A percentile compares a stretch with the other conserved stretches of the same genome.
Conservation (phyloP, 2,329 filamentous ascomycete species). For the Clathrospora elynae region DNA sequence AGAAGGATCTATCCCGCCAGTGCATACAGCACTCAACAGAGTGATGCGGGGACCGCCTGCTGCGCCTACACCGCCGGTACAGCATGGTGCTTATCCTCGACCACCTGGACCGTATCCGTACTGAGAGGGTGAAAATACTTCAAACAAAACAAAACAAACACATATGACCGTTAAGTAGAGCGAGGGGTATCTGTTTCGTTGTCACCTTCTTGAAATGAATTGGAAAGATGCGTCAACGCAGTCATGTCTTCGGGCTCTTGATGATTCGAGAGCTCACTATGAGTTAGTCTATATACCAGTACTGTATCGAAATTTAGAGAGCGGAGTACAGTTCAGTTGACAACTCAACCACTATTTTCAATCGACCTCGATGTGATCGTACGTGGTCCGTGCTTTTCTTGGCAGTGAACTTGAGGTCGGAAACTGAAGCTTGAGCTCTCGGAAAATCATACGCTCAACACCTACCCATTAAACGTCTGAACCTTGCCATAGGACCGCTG, state of each 20-base stretch:
- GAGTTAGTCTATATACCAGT: too few relatives aligned
- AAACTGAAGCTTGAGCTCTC: constrained; percentile 11
- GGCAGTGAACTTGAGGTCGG: constrained; percentile 12
- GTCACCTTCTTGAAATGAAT: too few relatives aligned
- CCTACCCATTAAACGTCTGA: constrained; percentile 2
- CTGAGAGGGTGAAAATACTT: constrained; percentile 5
- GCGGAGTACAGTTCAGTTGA: too few relatives aligned
- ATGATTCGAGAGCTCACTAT: too few relatives aligned
- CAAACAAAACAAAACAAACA: not conserved
- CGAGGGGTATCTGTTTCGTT: constrained; percentile 27
- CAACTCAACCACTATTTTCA: too few relatives aligned
- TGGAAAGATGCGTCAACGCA: not conserved
- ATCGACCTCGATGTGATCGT: not conserved
- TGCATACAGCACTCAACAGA: constrained; percentile 26
- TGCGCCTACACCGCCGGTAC: constrained; percentile 44
- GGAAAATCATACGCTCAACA: not conserved
- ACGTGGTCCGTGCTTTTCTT: constrained; percentile 11
- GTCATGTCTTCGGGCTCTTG: too few relatives aligned
- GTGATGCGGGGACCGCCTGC: constrained; percentile 39
- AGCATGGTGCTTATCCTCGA: constrained; percentile 33
- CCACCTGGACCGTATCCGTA: constrained; percentile 33
- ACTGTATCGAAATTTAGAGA: not conserved
- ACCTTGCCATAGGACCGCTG: too few relatives aligned
- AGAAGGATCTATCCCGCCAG: constrained; percentile 35
- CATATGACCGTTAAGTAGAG: constrained; percentile 28